These are phyloP conservation scores for Sporobolomyces phaffii DNA, from an alignment of 768 basidiomycete genomes.

Conservation along the genomic window DNA sequence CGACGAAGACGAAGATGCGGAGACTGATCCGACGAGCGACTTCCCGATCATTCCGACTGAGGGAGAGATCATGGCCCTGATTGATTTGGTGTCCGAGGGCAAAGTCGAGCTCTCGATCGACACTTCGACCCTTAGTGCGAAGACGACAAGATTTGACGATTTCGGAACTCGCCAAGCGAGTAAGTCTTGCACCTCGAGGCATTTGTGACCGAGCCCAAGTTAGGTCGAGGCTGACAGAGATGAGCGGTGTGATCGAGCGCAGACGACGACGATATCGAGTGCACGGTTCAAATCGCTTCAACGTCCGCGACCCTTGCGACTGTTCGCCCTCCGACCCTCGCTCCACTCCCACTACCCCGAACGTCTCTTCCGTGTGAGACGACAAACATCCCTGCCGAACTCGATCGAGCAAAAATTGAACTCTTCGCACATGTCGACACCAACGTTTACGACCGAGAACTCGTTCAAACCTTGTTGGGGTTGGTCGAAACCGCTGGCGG, in stretches of 20 bases:
- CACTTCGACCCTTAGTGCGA: constrained; percentile 47
- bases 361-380: background rate
- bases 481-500: background rate
- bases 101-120: constrained; percentile 72
- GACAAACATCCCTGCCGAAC: background rate
- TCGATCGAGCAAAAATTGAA: background rate
- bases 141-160: constrained; percentile 56
- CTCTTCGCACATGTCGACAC: background rate
- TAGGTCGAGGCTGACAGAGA: no score
- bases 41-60: constrained; percentile 77
- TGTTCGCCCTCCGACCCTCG: background rate
- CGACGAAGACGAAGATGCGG: constrained; percentile 55
- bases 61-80: constrained; percentile 69
- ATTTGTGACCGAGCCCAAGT: no score
- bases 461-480: background rate
- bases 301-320: background rate
- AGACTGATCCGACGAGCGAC: no score
- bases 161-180: constrained; percentile 89
- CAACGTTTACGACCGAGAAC: background rate
- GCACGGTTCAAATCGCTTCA: constrained; percentile 49
- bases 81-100: constrained; percentile 74
- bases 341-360: background rate
- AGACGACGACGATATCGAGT: constrained; percentile 85
- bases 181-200: constrained; percentile 45
- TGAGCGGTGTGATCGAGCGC: no score